Conservation (phyloP, 2,329 filamentous ascomycete genomes). For the Arthrobotrys musiformis region DNA sequence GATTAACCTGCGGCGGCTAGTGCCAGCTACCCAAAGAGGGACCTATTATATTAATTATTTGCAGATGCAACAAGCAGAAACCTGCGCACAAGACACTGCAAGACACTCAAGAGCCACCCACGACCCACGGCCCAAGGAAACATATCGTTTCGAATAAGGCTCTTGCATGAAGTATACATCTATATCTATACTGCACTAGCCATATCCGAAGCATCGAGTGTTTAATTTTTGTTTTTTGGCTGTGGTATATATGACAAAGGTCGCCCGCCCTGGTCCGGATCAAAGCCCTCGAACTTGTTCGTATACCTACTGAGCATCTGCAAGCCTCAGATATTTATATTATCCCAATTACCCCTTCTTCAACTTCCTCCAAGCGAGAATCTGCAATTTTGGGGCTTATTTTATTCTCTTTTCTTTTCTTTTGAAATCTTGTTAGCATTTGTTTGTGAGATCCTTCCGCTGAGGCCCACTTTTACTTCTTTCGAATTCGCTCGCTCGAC, state of each 20-base stretch:
- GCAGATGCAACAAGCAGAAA: background rate
- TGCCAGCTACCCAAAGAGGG: background rate
- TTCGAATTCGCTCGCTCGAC: background rate
- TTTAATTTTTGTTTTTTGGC: background rate
- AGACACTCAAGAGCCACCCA: background rate
- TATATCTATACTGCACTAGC: background rate
- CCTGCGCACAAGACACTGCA: conserved; percentile 10
- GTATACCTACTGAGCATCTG: background rate
- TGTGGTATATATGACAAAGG: conserved; percentile 49
- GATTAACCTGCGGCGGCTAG: conserved; percentile 20
- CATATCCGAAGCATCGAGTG: too few species aligned
- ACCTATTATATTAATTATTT: background rate
- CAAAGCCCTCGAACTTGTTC: conserved; percentile 2
- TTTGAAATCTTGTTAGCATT: background rate
- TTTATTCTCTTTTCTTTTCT: background rate
- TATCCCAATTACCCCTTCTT: too few species aligned
- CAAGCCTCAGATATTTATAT: background rate
- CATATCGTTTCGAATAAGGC: conserved; percentile 20
- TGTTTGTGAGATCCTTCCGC: too few species aligned
- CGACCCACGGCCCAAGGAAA: conserved; percentile 13
- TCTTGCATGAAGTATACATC: conserved; percentile 5
- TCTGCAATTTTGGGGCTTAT: too few species aligned
- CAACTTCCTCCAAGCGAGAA: background rate
- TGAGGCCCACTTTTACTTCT: background rate
- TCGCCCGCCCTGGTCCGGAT: conserved; percentile 38